Base-by-base conservation (phyloP, 106 monocot genomes). In the Allium sativum region DNA sequence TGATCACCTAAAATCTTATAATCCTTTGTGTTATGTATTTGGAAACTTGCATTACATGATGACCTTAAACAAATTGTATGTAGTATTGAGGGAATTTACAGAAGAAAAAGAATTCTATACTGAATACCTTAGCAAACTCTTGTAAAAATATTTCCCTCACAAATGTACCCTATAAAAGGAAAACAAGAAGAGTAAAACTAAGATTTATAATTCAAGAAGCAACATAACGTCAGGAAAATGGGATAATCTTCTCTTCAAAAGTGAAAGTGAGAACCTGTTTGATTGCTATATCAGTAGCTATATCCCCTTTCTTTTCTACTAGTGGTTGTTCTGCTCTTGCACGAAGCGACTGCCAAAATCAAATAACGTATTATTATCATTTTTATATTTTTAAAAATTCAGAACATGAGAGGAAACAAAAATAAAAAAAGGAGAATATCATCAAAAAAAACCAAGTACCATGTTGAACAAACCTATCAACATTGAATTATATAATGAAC, bases 71-170 rank as follows among this genome's bases (percentile, higher is more conserved):
- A 58, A 60, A 44, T 44, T 12, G 44, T 13, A 44, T 17, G 19
- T 10, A 19, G 44, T 41, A 44, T 43, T 17, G 12, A 44, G 31
- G 31, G 31, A 3, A 31, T 31, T 31, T 31, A 31, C 31, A 31
- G 31, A 31, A 31, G 31, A 31, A 31, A 31, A 31, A 31, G 31
- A 31, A 31, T 31, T 31, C 31, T 31, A 31, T 5, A 31, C 31
- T 31, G 42, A 19, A 41, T 77, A 98, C 96, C 91, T 98, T 98
- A 15, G 84, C 91, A 59, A 91, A 71, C 62, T 98, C 91, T 74
- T 91, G 79, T 21, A 98, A 56, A 76, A 98, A 77, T 70, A 98
- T 85, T 70, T 88, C 91, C 65, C 87, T 87, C 48, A 98, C 87
- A 84, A 88, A 91, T 55, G 84, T 70, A 68, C 96, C 91, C 96